phyloP scores from a whole-genome alignment of 139 green algal species.

The Coelastrella sp. region DNA sequence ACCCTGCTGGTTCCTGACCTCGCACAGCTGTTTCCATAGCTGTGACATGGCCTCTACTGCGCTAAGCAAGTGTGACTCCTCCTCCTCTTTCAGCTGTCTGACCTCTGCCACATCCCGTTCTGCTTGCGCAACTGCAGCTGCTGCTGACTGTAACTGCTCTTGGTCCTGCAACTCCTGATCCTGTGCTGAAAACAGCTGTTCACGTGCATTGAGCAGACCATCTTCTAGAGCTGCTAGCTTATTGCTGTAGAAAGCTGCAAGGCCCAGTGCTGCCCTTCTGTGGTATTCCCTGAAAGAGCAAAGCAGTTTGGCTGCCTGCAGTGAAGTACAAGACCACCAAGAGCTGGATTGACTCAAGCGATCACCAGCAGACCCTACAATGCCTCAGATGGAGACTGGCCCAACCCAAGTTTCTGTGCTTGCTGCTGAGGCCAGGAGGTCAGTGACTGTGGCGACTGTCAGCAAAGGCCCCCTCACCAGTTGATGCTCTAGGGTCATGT shows the following conservation, averaged over 20 bases:
- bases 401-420: too few species aligned
- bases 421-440: too few species aligned
- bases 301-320: slow-evolving; percentile 68
- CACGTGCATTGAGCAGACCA: slow-evolving; percentile 61
- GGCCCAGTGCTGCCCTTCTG: slow-evolving; percentile 58
- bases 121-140: not conserved
- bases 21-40: slow-evolving; percentile 39
- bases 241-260: slow-evolving; percentile 64
- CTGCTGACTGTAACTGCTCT: slow-evolving; percentile 6
- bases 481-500: slow-evolving; percentile 72
- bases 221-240: slow-evolving; percentile 74
- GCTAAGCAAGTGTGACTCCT: slow-evolving; percentile 56
- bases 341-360: too few species aligned
- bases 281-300: slow-evolving; percentile 68
- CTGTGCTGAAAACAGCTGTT: slow-evolving; percentile 58
- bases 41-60: slow-evolving; percentile 54
- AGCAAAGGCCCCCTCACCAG: slow-evolving; percentile 53
- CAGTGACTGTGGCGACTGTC: too few species aligned
- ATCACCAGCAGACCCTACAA: too few species aligned
- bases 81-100: slow-evolving; percentile 77
- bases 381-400: too few species aligned
- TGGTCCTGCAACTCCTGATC: not conserved
- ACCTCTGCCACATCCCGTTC: slow-evolving; percentile 69
- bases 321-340: not conserved
- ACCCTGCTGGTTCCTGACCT: not conserved